Percentiles rank a stretch among this genome's conserved stretches.
Conservation (phyloP, 2,329 filamentous ascomycete genomes). For the Dryadomyces sulphureus region DNA sequence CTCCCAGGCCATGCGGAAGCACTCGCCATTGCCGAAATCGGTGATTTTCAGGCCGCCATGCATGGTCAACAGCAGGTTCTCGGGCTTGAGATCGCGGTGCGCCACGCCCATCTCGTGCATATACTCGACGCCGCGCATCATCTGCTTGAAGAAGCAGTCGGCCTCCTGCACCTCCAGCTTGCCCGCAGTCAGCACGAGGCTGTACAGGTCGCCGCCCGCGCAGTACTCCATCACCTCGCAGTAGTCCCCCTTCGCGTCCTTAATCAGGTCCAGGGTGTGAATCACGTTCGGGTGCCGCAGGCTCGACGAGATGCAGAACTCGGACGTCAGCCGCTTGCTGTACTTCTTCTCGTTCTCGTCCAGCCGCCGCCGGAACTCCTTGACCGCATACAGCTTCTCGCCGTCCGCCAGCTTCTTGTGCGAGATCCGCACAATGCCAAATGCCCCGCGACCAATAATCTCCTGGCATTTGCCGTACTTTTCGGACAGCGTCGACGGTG, state of each 20-base stretch:
- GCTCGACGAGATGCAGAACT: constrained; percentile 97
- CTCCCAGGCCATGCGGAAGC: constrained; percentile 99
- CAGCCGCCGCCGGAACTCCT: constrained; percentile 88
- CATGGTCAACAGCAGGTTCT: constrained; percentile 87
- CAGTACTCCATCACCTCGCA: constrained; percentile 99
- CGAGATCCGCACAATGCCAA: constrained; percentile 92
- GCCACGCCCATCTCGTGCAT: constrained; percentile 99
- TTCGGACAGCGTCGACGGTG: constrained; percentile 54
- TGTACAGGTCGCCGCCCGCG: constrained; percentile 90
- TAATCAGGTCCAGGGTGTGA: constrained; percentile 85
- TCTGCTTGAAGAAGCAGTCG: constrained; percentile 97
- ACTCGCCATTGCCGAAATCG: constrained; percentile 97
- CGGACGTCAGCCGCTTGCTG: constrained; percentile 89
- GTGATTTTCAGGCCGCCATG: constrained; percentile 93
- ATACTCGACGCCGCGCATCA: constrained; percentile 98
- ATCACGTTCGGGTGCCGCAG: constrained; percentile 96
- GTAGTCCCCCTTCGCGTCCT: constrained; percentile 93
- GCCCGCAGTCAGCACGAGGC: constrained; percentile 74
- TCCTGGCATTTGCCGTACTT: constrained; percentile 99
- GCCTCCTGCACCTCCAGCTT: constrained; percentile 88
- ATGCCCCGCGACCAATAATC: constrained; percentile 87
- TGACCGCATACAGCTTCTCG: constrained; percentile 92
- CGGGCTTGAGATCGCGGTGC: constrained; percentile 90
- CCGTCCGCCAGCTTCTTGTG: constrained; percentile 85
- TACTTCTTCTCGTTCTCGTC: constrained; percentile 96